phyloP scores from a whole-genome alignment of 352 stramenopile species.

The Globisporangium echinulatum region DNA sequence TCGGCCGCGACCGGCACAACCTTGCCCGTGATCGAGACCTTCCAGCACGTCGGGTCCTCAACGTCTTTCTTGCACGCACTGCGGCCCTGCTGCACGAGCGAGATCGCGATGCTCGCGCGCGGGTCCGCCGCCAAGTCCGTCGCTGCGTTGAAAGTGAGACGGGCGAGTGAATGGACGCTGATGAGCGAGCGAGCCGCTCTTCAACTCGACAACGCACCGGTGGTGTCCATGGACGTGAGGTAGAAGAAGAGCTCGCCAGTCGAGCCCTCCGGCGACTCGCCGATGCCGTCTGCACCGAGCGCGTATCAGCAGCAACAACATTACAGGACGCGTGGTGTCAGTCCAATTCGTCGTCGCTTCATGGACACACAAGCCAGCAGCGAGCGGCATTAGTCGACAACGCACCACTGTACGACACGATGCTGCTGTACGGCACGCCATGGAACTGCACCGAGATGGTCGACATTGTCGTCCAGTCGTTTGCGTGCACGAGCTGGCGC shows the following conservation, averaged over 20 bases:
- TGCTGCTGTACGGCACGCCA: constrained; percentile 44
- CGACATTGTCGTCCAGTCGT: constrained; percentile 57
- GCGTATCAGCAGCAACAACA: no score
- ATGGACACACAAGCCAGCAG: background rate
- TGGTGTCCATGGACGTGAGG: constrained; percentile 44
- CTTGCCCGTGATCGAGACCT: constrained; percentile 45
- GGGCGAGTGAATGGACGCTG: background rate
- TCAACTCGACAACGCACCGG: constrained; percentile 14
- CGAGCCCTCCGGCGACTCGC: constrained; percentile 32
- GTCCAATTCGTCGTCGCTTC: no score
- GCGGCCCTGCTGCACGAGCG: constrained; percentile 41
- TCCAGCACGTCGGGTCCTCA: constrained; percentile 71
- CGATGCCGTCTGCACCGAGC: constrained; percentile 39
- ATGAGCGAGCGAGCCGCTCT: background rate
- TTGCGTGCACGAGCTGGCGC: constrained; percentile 55
- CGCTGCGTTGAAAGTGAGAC: constrained; percentile 12
- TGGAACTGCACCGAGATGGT: constrained; percentile 54
- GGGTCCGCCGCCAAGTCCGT: constrained; percentile 45
- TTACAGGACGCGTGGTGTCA: no score
- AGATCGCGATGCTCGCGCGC: constrained; percentile 50
- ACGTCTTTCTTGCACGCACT: constrained; percentile 62
- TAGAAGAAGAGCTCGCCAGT: constrained; percentile 73
- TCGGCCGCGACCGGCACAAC: constrained; percentile 38
- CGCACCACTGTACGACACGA: constrained; percentile 67
- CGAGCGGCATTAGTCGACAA: background rate